Evolutionary conservation across 2,329 filamentous ascomycete genomes (phyloP).

Genomic region (Penicillium sp.): DNA sequence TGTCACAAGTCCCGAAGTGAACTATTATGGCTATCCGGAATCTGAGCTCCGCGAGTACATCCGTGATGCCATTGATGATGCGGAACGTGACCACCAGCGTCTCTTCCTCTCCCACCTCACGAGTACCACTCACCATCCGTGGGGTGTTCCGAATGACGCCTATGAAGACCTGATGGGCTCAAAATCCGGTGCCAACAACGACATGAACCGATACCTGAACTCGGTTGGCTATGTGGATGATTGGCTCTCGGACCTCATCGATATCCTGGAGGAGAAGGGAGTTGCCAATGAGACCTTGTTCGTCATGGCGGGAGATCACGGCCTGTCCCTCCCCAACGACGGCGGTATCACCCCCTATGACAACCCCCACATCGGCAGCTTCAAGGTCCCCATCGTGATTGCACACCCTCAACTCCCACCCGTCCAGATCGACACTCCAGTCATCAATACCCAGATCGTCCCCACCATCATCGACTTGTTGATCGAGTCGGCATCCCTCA

Average conservation of each 20-base stretch:
- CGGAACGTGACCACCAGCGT: constrained; percentile 24
- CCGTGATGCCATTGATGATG: constrained; percentile 27
- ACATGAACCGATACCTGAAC: constrained; percentile 27
- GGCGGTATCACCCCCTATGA: constrained; percentile 29
- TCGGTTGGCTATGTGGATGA: constrained; percentile 26
- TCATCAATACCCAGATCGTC: constrained; percentile 27
- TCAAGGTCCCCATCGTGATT: constrained; percentile 29
- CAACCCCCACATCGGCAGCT: constrained; percentile 28
- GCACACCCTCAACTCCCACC: constrained; percentile 27
- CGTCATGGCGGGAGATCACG: constrained; percentile 30
- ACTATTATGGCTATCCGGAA: constrained; percentile 30
- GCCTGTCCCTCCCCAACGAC: constrained; percentile 30
- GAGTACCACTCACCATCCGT: constrained; percentile 30
- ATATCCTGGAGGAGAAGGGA: constrained; percentile 25
- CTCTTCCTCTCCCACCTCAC: constrained; percentile 30
- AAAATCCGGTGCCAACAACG: constrained; percentile 15
- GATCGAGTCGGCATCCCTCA: constrained; percentile 25
- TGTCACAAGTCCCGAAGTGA: constrained; percentile 19
- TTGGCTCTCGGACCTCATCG: constrained; percentile 27
- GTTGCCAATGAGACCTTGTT: constrained; percentile 28
- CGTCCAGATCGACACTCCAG: constrained; percentile 22
- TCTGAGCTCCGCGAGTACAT: constrained; percentile 27
- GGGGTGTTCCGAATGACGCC: constrained; percentile 23
- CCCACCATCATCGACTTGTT: constrained; percentile 28
- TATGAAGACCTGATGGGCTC: constrained; percentile 20